These are phyloP conservation scores for Avena eriantha DNA, from an alignment of 176 grass and related monocot species.

Conservation along the genomic window DNA sequence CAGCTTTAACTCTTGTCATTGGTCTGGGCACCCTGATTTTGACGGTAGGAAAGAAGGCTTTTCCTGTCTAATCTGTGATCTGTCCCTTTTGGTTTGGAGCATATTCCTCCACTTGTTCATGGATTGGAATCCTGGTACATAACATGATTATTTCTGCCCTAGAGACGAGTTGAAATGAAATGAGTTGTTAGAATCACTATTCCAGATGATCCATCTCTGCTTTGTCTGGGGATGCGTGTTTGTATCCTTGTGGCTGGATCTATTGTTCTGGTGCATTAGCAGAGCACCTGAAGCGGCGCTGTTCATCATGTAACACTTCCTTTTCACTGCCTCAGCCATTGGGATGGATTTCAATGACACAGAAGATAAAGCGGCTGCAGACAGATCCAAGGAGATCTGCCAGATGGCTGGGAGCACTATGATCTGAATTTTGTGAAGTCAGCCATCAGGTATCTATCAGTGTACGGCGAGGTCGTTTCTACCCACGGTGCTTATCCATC, in stretches of 20 bases:
- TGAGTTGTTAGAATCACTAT: slow-evolving; percentile 36
- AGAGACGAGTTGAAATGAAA: slow-evolving; percentile 33
- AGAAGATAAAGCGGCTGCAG: slow-evolving; percentile 49
- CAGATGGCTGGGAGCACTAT: slow-evolving; percentile 61
- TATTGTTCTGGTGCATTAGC: slow-evolving; percentile 54
- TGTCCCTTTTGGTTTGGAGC: slow-evolving; percentile 25
- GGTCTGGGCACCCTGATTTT: slow-evolving; percentile 28
- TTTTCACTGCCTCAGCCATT: slow-evolving; percentile 46
- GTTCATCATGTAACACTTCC: slow-evolving; percentile 51
- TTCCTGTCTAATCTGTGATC: slow-evolving; percentile 32
- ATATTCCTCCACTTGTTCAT: slow-evolving; percentile 34
- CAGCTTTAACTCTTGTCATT: slow-evolving; percentile 34
- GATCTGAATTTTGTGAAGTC: slow-evolving; percentile 53
- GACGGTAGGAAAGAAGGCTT: slow-evolving; percentile 21
- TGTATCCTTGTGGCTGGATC: slow-evolving; percentile 50
- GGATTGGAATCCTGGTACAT: slow-evolving; percentile 15
- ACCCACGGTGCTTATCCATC: slow-evolving; percentile 44
- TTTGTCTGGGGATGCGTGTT: slow-evolving; percentile 26
- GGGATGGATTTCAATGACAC: slow-evolving; percentile 44
- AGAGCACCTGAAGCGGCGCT: slow-evolving; percentile 59
- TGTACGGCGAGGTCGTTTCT: slow-evolving; percentile 43
- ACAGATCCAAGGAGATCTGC: slow-evolving; percentile 57
- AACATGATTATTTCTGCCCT: slow-evolving; percentile 29
- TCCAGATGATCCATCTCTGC: slow-evolving; percentile 35
- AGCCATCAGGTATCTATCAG: slow-evolving; percentile 49